These are phyloP conservation scores for Boletus reticuloceps DNA, from an alignment of 768 basidiomycete genomes.

Conservation along the genomic window DNA sequence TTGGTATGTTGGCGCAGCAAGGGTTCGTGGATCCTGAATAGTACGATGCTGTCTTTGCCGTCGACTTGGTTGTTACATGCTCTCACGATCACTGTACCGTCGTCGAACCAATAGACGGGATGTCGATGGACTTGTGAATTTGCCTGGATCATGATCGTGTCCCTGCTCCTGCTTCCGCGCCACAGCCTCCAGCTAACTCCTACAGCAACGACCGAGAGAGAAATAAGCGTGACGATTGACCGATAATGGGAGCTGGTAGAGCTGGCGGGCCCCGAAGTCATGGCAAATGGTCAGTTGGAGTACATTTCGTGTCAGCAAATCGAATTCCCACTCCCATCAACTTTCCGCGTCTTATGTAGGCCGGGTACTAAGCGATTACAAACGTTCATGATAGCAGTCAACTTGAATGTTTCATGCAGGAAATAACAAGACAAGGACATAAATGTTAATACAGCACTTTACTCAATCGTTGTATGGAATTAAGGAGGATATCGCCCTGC, in stretches of 20 bases:
- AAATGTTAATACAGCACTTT: constrained; percentile 68
- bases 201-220: constrained; percentile 3
- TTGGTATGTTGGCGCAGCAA: constrained; percentile 53
- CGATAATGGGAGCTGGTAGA: not conserved
- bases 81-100: constrained; percentile 56
- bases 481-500: constrained; percentile 87
- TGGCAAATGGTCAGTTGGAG: not conserved
- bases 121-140: constrained; percentile 29
- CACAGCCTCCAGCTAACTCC: constrained; percentile 5
- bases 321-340: not conserved
- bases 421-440: not conserved
- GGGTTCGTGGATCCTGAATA: constrained; percentile 57
- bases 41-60: constrained; percentile 12
- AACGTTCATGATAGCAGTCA: no score
- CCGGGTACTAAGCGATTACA: no score
- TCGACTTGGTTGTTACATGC: constrained; percentile 29
- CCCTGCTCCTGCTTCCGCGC: not conserved
- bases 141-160: not conserved
- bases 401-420: not conserved
- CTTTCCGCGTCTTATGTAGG: not conserved
- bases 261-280: not conserved
- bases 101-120: constrained; percentile 62
- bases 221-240: constrained; percentile 5
- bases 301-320: not conserved
- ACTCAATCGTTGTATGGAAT: constrained; percentile 83